Percentiles rank a stretch among this genome's conserved stretches.
phyloP scores from a whole-genome alignment of 768 basidiomycete species.

The Calocybe gangraenosa region DNA sequence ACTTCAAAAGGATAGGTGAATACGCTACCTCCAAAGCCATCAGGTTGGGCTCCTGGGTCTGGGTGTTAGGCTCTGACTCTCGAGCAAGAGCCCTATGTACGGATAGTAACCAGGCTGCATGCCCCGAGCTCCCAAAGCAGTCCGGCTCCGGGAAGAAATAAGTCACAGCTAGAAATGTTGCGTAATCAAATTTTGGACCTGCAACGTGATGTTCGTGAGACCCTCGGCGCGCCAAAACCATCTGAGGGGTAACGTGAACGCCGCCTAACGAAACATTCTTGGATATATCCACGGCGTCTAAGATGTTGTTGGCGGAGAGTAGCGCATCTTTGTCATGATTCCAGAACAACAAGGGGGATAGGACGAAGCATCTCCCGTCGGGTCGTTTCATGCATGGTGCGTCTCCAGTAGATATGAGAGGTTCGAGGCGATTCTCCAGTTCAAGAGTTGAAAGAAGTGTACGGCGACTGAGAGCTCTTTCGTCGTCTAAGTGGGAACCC shows the following conservation, averaged over 20 bases:
- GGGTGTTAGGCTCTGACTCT: conserved; percentile 25
- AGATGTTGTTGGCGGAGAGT: conserved; percentile 48
- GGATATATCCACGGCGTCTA: conserved; percentile 50
- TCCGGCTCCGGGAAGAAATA: conserved; percentile 79
- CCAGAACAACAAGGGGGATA: conserved; percentile 80
- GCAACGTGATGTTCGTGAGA: conserved; percentile 45
- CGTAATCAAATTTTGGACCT: conserved; percentile 53
- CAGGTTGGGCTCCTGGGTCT: conserved; percentile 34
- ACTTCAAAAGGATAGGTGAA: not conserved
- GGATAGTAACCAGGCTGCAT: conserved; percentile 58
- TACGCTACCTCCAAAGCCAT: conserved; percentile 41
- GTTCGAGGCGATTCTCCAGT: conserved; percentile 56
- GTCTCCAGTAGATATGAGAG: conserved; percentile 31
- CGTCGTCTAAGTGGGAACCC: conserved; percentile 42
- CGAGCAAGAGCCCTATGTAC: conserved; percentile 36
- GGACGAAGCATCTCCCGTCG: conserved; percentile 57
- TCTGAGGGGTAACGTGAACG: conserved; percentile 62
- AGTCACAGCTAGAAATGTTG: conserved; percentile 71
- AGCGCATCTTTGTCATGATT: conserved; percentile 53
- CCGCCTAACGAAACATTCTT: conserved; percentile 58
- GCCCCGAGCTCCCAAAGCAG: conserved; percentile 60
- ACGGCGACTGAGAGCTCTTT: conserved; percentile 54
- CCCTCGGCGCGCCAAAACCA: conserved; percentile 74
- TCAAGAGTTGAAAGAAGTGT: conserved; percentile 62
- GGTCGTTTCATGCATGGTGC: conserved; percentile 51